Evolutionary conservation across 176 grass and related monocot species (phyloP), one percentile per base, ranked within the genome.

Genomic region (Thinopyrum elongatum): DNA sequence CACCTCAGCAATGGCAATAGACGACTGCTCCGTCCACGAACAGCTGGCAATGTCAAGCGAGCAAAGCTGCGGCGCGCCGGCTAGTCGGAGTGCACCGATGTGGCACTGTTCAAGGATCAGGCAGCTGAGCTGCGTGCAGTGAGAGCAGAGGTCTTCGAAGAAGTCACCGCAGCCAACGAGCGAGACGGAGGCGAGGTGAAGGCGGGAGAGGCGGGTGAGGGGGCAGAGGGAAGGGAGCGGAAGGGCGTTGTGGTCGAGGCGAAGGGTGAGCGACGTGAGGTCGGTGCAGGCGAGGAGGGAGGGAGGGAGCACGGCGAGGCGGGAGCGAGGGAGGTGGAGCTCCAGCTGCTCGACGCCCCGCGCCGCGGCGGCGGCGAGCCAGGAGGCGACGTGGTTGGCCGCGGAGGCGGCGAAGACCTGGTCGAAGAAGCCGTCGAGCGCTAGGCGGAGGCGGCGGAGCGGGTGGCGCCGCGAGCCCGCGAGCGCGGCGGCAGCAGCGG

Each of bases 261-360:
- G 83, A 22, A 92, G 83, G 8, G 73, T 79, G 11, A 92, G 34
- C 72, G 79, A 86, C 17, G 90, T 79, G 83, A 92, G 83, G 46
- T 4, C 15, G 58, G 78, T 74, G 90, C 87, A 92, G 61, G 62
- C 44, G 70, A 89, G 53, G 44, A 89, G 76, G 17, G 84, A 87
- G 42, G 62, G 47, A 25, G 84, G 84, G 36, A 92, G 29, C 14
- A 72, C 80, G 69, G 87, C 87, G 67, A 80, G 81, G 65, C 91
- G 87, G 61, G 87, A 86, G 60, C 87, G 87, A 1, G 91, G 91
- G 61, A 92, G 91, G 80, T 65, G 80, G 60, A 92, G 87, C 7
- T 92, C 91, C 1, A 92, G 3, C 15, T 33, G 51, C 10, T 82
- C 68, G 76, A 92, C 81, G 47, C 91, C 87, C 33, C 84, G 84